Evolutionary conservation across 345 rosid genomes (phyloP).

Genomic region (Angophora floribunda): DNA sequence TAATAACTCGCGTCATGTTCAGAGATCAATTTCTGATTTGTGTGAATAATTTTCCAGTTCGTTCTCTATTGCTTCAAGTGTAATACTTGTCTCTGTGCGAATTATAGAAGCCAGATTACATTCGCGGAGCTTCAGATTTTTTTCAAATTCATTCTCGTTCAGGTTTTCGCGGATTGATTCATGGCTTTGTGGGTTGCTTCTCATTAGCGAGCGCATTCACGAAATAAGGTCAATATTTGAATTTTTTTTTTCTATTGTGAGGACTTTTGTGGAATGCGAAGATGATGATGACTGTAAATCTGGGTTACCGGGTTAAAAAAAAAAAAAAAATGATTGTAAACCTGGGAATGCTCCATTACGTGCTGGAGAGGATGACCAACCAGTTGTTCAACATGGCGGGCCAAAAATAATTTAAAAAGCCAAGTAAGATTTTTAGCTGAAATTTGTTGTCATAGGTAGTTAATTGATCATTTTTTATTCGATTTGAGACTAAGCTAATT

Average conservation of each 20-base stretch:
- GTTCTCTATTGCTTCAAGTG: background rate
- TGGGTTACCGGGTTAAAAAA: too few species aligned
- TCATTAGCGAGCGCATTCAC: background rate
- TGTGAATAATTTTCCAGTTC: background rate
- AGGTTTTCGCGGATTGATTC: background rate
- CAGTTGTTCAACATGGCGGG: constrained; percentile 56
- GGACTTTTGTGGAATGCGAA: background rate
- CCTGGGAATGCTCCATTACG: constrained; percentile 84
- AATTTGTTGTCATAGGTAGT: too few species aligned
- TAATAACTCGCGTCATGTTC: too few species aligned
- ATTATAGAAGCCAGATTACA: background rate
- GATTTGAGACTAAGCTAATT: too few species aligned
- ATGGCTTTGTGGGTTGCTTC: background rate
- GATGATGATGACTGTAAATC: constrained; percentile 73
- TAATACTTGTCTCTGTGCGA: background rate
- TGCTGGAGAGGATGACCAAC: constrained; percentile 62
- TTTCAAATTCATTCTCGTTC: background rate
- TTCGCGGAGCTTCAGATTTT: background rate
- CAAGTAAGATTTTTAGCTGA: too few species aligned
- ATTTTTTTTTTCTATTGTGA: background rate
- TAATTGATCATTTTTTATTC: too few species aligned
- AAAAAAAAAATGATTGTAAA: too few species aligned
- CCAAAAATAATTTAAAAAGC: constrained; percentile 12
- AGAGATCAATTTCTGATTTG: background rate
- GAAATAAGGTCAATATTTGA: background rate